A percentile compares a stretch with the other conserved stretches of the same genome.
Conservation (phyloP, 2,329 filamentous ascomycete genomes). For the Trichoderma oligosporum region DNA sequence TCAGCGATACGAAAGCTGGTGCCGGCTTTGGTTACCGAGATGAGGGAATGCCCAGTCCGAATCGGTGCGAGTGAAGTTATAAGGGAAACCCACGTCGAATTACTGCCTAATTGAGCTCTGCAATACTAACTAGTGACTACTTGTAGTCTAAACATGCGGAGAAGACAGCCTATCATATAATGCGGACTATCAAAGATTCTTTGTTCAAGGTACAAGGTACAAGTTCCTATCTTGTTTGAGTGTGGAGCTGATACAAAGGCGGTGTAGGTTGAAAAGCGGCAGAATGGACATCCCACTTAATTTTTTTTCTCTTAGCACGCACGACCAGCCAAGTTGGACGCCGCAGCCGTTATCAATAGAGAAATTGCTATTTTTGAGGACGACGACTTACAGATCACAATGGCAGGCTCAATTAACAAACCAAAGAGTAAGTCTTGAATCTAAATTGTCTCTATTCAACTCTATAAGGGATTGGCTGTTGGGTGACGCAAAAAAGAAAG, state of each 20-base stretch:
- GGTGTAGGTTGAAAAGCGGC: conserved; percentile 33
- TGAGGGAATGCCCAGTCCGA: too few relatives aligned
- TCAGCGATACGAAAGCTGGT: too few relatives aligned
- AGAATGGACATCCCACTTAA: conserved; percentile 40
- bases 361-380: neutral
- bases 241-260: conserved; percentile 25
- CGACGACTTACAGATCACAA: conserved; percentile 28
- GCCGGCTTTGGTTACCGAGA: too few relatives aligned
- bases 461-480: too few relatives aligned
- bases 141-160: neutral
- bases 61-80: neutral
- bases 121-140: too few relatives aligned
- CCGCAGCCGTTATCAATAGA: conserved; percentile 12
- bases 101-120: neutral
- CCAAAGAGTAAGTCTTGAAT: conserved; percentile 45
- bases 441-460: too few relatives aligned
- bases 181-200: neutral
- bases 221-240: neutral
- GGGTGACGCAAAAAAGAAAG: too few relatives aligned
- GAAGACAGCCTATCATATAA: too few relatives aligned
- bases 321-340: neutral
- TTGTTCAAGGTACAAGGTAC: too few relatives aligned
- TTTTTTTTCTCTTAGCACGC: conserved; percentile 31
- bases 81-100: conserved; percentile 9
- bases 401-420: conserved; percentile 54